Evolutionary conservation across 2,329 filamentous ascomycete genomes (phyloP).

Genomic region (Amauroascus niger): DNA sequence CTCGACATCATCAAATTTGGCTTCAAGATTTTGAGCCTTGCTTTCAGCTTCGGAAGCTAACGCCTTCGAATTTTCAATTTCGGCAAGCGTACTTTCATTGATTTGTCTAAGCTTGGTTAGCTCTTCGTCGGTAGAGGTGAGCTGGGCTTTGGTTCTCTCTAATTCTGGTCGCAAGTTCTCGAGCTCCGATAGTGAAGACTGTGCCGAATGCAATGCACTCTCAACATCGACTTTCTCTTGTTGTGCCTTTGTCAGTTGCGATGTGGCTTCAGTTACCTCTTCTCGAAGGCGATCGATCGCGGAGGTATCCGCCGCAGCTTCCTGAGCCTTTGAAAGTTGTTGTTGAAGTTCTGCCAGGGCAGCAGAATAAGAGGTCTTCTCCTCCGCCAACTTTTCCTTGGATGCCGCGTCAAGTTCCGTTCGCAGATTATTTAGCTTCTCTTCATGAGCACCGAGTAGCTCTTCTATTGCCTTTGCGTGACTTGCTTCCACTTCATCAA

Average conservation of each 20-base stretch:
- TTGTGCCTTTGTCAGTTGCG: constrained; percentile 39
- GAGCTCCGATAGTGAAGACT: constrained; percentile 63
- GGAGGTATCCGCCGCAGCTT: constrained; percentile 31
- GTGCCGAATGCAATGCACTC: constrained; percentile 26
- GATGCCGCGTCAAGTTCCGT: constrained; percentile 30
- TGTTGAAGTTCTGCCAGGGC: constrained; percentile 27
- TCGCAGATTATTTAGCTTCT: constrained; percentile 31
- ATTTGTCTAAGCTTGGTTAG: constrained; percentile 28
- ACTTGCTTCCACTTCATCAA: constrained; percentile 30
- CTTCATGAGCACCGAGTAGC: constrained; percentile 32
- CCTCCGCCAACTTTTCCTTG: constrained; percentile 29
- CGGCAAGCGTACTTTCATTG: constrained; percentile 33
- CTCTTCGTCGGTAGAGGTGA: constrained; percentile 29
- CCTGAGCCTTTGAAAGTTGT: constrained; percentile 29
- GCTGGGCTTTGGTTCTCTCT: constrained; percentile 52
- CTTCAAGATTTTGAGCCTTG: constrained; percentile 22
- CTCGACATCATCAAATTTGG: constrained; percentile 31
- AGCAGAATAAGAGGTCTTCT: constrained; percentile 30
- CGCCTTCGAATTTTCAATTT: constrained; percentile 18
- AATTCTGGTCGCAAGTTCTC: constrained; percentile 61
- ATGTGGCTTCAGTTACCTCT: constrained; percentile 41
- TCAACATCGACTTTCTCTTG: constrained; percentile 41
- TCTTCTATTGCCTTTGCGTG: constrained; percentile 35
- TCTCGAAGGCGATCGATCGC: constrained; percentile 32
- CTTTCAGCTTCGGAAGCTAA: constrained; percentile 11